Evolutionary conservation across 495 filamentous ascomycete genomes (phyloP), one percentile per base, ranked within the genome.

Genomic region (Elaphomyces granulatus): DNA sequence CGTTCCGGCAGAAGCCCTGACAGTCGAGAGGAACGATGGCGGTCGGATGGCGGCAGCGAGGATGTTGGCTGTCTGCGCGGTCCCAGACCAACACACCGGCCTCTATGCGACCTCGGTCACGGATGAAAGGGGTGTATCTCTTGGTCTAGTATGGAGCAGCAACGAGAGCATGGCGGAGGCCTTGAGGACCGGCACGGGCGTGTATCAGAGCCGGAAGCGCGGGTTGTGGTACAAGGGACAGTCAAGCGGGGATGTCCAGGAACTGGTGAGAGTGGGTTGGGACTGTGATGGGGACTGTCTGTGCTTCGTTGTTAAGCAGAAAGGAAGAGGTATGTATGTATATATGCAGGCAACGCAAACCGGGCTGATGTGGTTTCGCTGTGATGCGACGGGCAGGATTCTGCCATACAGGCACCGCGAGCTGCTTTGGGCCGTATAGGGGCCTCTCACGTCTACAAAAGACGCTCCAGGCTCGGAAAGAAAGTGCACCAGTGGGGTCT

Each of bases 161-260:
- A 71, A 78, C 45, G 84, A 94, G 59, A 95, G 87, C 54, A 76
- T 98, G 10, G 66, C 75, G 8, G 87, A 87, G 59, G 87, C 86
- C 16, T 53, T 98, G 34, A 76, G 75, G 43, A 92, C 86, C 2
- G 87, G 87, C 37, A 81, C 78, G 1, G 90, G 90, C 19, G 90
- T 96, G 17, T 98, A 98, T 55, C 86, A 94, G 57, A 94, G 85
- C 55, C 71, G 90, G 23, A 94, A 94, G 66, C 77, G 88, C 4
- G 87, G 88, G 2, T 60, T 98, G 17, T 98, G 90, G 90, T 85
- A 92, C 61, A 98, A 98, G 60, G 90, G 90, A 16, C 83, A 87
- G 23, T 86, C 80, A 7, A 94, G 87, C 37, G 92, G 90, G 18
- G 87, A 95, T 56, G 80, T 79, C 1, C 90, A 98, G 55, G 78